Percentiles rank a stretch among this genome's conserved stretches.
Conservation (phyloP, 305 asterid genomes). For the Rubia tinctorum region DNA sequence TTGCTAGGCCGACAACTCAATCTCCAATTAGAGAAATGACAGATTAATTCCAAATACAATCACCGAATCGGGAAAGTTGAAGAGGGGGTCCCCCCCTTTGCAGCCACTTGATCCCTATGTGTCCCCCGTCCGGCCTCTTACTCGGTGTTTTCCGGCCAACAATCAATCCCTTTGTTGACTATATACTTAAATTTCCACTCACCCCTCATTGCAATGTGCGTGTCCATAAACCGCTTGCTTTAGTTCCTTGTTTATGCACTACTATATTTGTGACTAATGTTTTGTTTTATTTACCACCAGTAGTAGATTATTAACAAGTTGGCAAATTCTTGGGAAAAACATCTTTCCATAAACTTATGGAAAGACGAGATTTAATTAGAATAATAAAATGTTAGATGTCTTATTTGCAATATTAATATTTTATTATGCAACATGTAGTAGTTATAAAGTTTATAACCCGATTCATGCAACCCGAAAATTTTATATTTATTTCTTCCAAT, state of each 20-base stretch:
- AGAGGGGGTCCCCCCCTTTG: not conserved
- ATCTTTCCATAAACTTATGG: no score
- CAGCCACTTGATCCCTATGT: not conserved
- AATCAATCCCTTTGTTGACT: slow-evolving; percentile 28
- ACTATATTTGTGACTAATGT: no score
- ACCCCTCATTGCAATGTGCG: slow-evolving; percentile 6
- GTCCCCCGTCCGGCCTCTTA: not conserved
- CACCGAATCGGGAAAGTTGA: slow-evolving; percentile 11
- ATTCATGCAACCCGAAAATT: no score
- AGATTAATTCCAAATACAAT: slow-evolving; percentile 21
- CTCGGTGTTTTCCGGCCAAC: slow-evolving; percentile 25
- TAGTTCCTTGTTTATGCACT: slow-evolving; percentile 1
- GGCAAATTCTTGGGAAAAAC: no score
- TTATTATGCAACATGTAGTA: no score
- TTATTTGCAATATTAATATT: no score
- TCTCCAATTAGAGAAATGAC: slow-evolving; percentile 27
- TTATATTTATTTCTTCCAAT: no score
- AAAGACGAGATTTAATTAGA: no score
- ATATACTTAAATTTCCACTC: not conserved
- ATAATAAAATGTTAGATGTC: no score
- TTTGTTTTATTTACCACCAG: no score
- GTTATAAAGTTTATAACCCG: no score
- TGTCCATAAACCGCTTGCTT: not conserved
- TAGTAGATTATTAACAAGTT: no score
- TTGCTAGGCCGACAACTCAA: slow-evolving; percentile 32